Conservation (phyloP, 495 filamentous ascomycete genomes). For the Xylaria curta region DNA sequence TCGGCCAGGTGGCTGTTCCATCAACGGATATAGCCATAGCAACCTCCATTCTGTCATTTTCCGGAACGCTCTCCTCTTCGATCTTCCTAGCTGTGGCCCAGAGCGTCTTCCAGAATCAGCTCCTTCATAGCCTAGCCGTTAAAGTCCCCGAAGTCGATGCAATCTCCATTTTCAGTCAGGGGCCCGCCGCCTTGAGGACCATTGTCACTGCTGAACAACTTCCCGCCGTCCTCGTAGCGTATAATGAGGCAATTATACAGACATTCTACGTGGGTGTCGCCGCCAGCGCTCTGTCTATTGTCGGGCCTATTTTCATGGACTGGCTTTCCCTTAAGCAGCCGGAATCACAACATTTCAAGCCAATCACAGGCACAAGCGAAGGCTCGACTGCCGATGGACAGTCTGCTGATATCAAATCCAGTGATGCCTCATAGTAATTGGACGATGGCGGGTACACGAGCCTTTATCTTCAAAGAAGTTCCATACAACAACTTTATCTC, state of each 20-base stretch:
- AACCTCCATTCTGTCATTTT: conserved; percentile 69
- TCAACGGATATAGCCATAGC: conserved; percentile 67
- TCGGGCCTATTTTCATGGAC: background rate
- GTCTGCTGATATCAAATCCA: background rate
- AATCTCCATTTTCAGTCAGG: background rate
- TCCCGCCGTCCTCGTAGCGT: background rate
- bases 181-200: conserved; percentile 53
- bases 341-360: background rate
- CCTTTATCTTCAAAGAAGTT: too few species aligned
- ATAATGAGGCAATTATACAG: background rate
- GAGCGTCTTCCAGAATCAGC: conserved; percentile 75
- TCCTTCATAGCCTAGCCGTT: conserved; percentile 60
- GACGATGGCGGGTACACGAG: background rate
- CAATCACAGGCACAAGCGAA: background rate
- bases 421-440: background rate
- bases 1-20: conserved; percentile 67
- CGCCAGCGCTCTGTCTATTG: background rate
- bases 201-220: background rate
- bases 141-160: conserved; percentile 51
- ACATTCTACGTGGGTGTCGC: background rate
- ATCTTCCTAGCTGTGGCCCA: conserved; percentile 76
- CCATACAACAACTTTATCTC: too few species aligned
- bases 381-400: background rate
- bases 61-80: conserved; percentile 71
- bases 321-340: background rate